Evolutionary conservation across 2,329 filamentous ascomycete species (phyloP).

Genomic region (Scopulariopsis brevicaulis): DNA sequence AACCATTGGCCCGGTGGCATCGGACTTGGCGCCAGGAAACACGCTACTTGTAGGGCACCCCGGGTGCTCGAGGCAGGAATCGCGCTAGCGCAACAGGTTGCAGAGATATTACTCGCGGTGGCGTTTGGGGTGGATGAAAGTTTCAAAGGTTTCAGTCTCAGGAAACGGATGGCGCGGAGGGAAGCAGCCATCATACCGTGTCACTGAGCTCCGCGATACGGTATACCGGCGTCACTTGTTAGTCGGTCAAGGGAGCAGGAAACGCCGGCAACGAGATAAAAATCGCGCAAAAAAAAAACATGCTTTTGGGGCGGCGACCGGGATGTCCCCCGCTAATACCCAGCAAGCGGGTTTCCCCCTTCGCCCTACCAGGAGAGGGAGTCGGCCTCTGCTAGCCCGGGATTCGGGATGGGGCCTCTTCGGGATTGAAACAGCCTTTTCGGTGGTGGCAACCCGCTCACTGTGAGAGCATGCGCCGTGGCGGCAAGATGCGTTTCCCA

Average conservation of each 20-base stretch:
- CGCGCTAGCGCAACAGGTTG: background rate
- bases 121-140: background rate
- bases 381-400: background rate
- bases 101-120: background rate
- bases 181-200: background rate
- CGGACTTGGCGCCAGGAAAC: background rate
- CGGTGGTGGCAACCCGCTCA: background rate
- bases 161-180: background rate
- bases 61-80: background rate
- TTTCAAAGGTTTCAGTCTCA: background rate
- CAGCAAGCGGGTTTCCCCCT: background rate
- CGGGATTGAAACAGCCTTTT: background rate
- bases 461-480: background rate
- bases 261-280: background rate
- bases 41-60: background rate
- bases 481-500: background rate
- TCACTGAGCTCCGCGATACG: background rate
- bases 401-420: background rate
- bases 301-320: background rate
- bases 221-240: background rate
- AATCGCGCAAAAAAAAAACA: background rate
- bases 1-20: background rate
- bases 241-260: background rate
- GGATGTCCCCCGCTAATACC: background rate
- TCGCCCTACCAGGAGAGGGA: background rate